phyloP scores from a whole-genome alignment of 768 basidiomycete genomes.

The Saitozyma sp. region DNA sequence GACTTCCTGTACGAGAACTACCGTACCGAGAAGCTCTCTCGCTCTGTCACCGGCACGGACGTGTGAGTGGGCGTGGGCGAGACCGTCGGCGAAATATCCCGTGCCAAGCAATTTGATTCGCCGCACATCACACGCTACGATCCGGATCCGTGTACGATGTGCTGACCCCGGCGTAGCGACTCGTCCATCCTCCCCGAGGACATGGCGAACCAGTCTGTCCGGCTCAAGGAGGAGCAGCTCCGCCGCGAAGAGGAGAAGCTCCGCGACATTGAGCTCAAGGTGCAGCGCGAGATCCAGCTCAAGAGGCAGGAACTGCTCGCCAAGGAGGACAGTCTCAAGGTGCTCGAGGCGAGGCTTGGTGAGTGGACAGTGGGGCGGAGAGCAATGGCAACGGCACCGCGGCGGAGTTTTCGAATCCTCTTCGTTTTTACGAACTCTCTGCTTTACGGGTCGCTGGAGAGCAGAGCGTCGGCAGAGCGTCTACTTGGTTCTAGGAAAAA shows the following conservation, averaged over 20 bases:
- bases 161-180: conserved; percentile 48
- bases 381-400: no score
- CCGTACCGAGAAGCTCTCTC: conserved; percentile 93
- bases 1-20: conserved; percentile 89
- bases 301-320: conserved; percentile 94
- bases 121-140: no score
- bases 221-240: conserved; percentile 98
- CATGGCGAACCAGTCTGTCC: conserved; percentile 91
- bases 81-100: background rate
- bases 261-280: conserved; percentile 96
- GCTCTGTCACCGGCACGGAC: conserved; percentile 78
- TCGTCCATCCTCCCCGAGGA: conserved; percentile 93
- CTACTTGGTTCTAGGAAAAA: no score
- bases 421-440: no score
- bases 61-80: conserved; percentile 55
- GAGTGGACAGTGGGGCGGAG: conserved; percentile 24
- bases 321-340: conserved; percentile 70
- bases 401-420: no score
- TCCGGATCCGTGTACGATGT: background rate
- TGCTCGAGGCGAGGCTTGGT: conserved; percentile 51
- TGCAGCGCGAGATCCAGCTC: conserved; percentile 96
- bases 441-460: no score
- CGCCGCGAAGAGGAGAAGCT: conserved; percentile 97
- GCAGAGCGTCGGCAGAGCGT: no score
- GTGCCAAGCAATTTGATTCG: background rate